Percentiles rank a stretch among this genome's conserved stretches.
Evolutionary conservation across 23 red algal genomes (phyloP).

Genomic region (Gracilaria gracilis): DNA sequence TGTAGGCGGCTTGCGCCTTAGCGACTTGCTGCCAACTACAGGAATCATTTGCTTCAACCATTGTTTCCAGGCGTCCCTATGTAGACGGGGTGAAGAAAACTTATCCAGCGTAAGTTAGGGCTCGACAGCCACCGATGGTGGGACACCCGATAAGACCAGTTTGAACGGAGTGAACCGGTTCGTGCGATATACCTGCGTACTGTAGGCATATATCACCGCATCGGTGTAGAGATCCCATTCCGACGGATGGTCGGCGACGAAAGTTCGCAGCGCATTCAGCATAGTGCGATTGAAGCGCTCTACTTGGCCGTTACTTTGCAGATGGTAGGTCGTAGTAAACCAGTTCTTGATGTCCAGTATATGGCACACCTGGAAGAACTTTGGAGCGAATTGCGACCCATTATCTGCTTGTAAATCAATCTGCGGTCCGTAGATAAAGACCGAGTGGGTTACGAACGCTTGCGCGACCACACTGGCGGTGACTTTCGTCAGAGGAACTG

Average conservation of each 20-base stretch:
- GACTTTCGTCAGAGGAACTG: not conserved
- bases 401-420: conserved; percentile 36
- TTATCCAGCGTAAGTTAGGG: not conserved
- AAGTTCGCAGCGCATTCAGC: not conserved
- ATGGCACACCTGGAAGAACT: conserved; percentile 30
- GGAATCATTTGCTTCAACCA: not conserved
- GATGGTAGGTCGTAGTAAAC: conserved; percentile 44
- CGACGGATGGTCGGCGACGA: conserved; percentile 30
- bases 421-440: conserved; percentile 22
- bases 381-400: conserved; percentile 17
- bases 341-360: conserved; percentile 22
- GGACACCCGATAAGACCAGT: conserved; percentile 16
- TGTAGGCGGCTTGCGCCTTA: conserved; percentile 17
- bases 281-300: conserved; percentile 40
- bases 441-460: conserved; percentile 1
- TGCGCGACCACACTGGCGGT: conserved; percentile 3
- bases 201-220: conserved; percentile 34
- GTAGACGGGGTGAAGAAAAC: not conserved
- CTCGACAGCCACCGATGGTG: not conserved
- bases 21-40: not conserved
- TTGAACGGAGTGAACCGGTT: conserved; percentile 10
- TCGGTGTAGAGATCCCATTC: conserved; percentile 40
- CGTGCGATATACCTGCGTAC: conserved; percentile 36
- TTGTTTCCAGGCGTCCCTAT: not conserved
- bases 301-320: conserved; percentile 43